These are phyloP conservation scores for Euphorbia tirucalli DNA, from an alignment of 345 rosid genomes.

Conservation along the genomic window DNA sequence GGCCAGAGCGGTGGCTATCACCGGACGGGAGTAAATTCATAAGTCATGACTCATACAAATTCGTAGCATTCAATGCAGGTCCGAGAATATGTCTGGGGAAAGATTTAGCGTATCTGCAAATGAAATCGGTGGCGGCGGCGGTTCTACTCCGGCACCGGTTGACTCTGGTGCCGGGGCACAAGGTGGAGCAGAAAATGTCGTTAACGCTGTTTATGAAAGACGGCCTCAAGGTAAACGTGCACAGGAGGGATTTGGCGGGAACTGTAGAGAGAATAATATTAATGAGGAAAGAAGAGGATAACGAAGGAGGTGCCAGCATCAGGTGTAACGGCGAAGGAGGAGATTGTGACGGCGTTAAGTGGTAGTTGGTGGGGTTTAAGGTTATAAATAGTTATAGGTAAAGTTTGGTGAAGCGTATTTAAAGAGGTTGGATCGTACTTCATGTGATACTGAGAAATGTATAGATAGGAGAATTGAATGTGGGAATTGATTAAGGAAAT, in stretches of 20 bases:
- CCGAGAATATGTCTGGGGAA: slow-evolving; percentile 87
- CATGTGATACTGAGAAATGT: slow-evolving; percentile 7
- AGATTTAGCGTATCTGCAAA: slow-evolving; percentile 80
- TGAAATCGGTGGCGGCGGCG: slow-evolving; percentile 89
- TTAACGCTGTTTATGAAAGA: slow-evolving; percentile 84
- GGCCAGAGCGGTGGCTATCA: slow-evolving; percentile 90
- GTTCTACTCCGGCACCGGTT: slow-evolving; percentile 65
- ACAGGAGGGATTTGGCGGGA: slow-evolving; percentile 49
- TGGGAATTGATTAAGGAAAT: not conserved
- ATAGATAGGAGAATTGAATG: not conserved
- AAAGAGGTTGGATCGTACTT: slow-evolving; percentile 4
- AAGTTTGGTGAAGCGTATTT: slow-evolving; percentile 12
- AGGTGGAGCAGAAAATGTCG: slow-evolving; percentile 98
- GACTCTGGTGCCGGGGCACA: slow-evolving; percentile 64
- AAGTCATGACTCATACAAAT: slow-evolving; percentile 65
- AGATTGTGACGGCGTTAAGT: slow-evolving; percentile 28
- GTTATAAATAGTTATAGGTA: slow-evolving; percentile 21
- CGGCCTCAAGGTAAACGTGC: slow-evolving; percentile 70
- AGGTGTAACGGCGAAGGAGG: slow-evolving; percentile 26
- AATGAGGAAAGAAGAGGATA: too few relatives aligned
- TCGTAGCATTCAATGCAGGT: slow-evolving; percentile 93
- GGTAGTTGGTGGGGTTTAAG: slow-evolving; percentile 34
- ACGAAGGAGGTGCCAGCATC: not conserved
- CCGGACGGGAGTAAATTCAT: slow-evolving; percentile 46
- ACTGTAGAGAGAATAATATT: slow-evolving; percentile 29